Conservation (phyloP, 441 rosid genomes). For the Eugenia klotzschiana region DNA sequence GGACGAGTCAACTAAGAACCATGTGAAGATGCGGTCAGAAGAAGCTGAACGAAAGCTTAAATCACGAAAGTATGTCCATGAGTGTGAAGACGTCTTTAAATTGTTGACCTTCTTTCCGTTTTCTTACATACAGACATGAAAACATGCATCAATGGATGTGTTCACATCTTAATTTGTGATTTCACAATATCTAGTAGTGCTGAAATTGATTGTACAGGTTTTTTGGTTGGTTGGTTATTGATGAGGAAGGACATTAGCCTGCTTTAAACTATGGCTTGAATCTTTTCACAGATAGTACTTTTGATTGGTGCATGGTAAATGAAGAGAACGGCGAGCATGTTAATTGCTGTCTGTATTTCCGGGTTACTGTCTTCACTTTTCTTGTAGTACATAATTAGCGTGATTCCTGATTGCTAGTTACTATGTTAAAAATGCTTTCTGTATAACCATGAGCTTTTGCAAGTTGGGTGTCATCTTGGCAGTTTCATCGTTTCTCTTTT, state of each 20-base stretch:
- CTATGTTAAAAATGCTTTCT: neutral
- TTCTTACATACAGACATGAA: neutral
- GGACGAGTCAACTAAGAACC: conserved; percentile 85
- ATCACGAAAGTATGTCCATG: conserved; percentile 61
- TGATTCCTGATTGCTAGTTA: neutral
- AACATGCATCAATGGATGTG: neutral
- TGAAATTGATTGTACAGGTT: neutral
- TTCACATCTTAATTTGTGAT: neutral
- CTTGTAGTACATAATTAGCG: neutral
- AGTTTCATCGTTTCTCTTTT: neutral
- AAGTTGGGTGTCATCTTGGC: neutral
- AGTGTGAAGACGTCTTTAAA: neutral
- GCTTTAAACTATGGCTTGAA: neutral
- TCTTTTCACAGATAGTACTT: neutral
- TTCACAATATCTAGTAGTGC: neutral
- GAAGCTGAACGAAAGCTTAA: conserved; percentile 88
- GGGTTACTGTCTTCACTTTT: neutral
- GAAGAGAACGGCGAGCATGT: neutral
- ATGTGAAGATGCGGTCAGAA: conserved; percentile 87
- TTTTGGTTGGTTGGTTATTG: neutral
- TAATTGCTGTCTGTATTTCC: neutral
- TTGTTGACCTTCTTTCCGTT: neutral
- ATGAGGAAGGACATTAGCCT: neutral
- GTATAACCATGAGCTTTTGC: neutral
- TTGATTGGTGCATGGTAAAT: neutral